phyloP scores from a whole-genome alignment of 352 stramenopile species.

The Globisporangium radiosum region DNA sequence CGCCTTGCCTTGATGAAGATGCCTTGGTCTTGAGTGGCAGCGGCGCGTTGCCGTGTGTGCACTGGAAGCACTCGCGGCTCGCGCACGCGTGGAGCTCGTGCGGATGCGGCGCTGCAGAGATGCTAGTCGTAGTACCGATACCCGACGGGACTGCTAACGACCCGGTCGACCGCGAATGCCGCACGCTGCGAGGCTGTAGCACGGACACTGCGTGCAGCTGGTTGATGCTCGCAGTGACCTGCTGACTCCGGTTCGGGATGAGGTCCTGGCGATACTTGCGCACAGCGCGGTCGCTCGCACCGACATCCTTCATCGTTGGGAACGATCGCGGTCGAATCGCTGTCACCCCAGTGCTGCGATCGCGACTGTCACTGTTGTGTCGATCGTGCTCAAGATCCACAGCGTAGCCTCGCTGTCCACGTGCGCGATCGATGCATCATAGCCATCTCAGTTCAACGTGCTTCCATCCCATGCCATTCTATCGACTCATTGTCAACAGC shows the following conservation, averaged over 20 bases:
- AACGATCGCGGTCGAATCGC: constrained; percentile 33
- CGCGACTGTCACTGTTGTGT: neutral
- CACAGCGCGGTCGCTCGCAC: constrained; percentile 48
- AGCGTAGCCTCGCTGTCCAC: constrained; percentile 38
- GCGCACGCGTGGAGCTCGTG: constrained; percentile 3
- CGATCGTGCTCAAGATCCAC: constrained; percentile 34
- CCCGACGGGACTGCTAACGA: constrained; percentile 1
- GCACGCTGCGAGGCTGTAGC: constrained; percentile 7
- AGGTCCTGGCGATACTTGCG: constrained; percentile 62
- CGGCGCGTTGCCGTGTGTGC: constrained; percentile 9
- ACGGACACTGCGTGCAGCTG: constrained; percentile 14
- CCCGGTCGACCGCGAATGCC: constrained; percentile 17
- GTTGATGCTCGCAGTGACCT: constrained; percentile 31
- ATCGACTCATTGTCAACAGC: no score
- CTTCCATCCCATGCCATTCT: no score
- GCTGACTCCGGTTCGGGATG: constrained; percentile 52
- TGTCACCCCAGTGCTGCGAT: constrained; percentile 10
- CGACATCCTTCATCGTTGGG: constrained; percentile 39
- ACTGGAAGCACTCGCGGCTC: constrained; percentile 66
- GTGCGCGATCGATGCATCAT: no score
- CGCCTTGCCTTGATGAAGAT: neutral
- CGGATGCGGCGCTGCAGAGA: no score
- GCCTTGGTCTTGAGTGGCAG: constrained; percentile 1
- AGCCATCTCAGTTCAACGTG: neutral
- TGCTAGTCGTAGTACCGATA: no score